Conservation (phyloP, 2,329 filamentous ascomycete genomes). For the Botrytis fabae region DNA sequence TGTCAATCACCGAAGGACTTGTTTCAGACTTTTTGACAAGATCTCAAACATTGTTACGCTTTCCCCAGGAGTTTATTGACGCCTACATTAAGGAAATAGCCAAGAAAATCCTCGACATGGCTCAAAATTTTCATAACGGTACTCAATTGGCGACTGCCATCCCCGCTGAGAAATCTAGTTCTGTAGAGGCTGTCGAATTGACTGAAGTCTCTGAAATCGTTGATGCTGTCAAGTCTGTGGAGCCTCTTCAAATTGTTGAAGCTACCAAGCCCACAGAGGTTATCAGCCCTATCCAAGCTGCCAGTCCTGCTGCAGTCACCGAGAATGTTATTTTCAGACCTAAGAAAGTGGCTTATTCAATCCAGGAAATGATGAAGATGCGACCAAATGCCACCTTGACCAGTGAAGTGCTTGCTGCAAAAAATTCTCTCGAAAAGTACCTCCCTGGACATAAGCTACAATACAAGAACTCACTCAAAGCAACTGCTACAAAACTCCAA, state of each 20-base stretch:
- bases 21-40: constrained; percentile 11
- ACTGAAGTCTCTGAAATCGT: not conserved
- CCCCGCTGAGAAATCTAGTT: not conserved
- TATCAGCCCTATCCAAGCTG: not conserved
- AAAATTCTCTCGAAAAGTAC: constrained; percentile 10
- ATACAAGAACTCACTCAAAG: not conserved
- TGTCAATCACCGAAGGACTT: constrained; percentile 15
- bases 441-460: not conserved
- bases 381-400: constrained; percentile 13
- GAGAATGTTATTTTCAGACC: not conserved
- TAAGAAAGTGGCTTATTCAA: constrained; percentile 8
- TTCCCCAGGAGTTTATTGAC: constrained; percentile 6
- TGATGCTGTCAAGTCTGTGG: not conserved
- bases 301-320: not conserved
- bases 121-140: constrained; percentile 15
- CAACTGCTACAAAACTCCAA: constrained; percentile 1
- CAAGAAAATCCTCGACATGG: constrained; percentile 20
- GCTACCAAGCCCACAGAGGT: not conserved
- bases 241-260: not conserved
- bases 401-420: not conserved
- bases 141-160: not conserved
- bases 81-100: constrained; percentile 18
- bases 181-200: not conserved
- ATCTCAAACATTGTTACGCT: constrained; percentile 12
- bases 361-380: constrained; percentile 7